Evolutionary conservation across 78 protist species (phyloP).

Genomic region (Polysphondylium violaceum): DNA sequence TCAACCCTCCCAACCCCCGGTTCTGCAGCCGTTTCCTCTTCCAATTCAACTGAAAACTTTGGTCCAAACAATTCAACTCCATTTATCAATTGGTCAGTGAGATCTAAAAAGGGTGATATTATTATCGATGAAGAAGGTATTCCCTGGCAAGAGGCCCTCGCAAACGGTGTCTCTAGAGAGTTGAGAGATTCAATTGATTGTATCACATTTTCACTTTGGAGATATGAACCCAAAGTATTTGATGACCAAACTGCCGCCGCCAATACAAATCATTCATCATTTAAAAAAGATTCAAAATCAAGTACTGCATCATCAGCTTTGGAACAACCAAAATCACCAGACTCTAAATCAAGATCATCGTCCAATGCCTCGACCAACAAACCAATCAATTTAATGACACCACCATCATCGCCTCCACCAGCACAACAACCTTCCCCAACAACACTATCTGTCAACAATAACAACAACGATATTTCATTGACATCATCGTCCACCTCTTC

Average conservation of each 20-base stretch:
- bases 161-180: slow-evolving; percentile 44
- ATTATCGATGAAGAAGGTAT: slow-evolving; percentile 60
- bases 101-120: slow-evolving; percentile 64
- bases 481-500: slow-evolving; percentile 1
- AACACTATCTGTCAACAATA: background rate
- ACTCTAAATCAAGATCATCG: slow-evolving; percentile 35
- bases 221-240: slow-evolving; percentile 44
- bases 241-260: background rate
- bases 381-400: background rate
- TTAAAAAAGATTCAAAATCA: background rate
- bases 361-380: slow-evolving; percentile 5
- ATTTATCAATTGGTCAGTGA: slow-evolving; percentile 50
- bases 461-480: background rate
- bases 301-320: background rate
- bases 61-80: slow-evolving; percentile 13
- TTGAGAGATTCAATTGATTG: slow-evolving; percentile 54
- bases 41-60: background rate
- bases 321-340: slow-evolving; percentile 20
- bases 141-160: slow-evolving; percentile 30
- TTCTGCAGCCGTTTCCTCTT: background rate
- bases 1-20: background rate
- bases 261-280: background rate
- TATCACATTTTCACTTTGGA: slow-evolving; percentile 45
- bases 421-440: background rate
- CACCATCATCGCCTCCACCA: slow-evolving; percentile 2